Evolutionary conservation across 2,329 filamentous ascomycete genomes (phyloP), one percentile per base, ranked within the genome.

Genomic region (Helicocarpus griseus): DNA sequence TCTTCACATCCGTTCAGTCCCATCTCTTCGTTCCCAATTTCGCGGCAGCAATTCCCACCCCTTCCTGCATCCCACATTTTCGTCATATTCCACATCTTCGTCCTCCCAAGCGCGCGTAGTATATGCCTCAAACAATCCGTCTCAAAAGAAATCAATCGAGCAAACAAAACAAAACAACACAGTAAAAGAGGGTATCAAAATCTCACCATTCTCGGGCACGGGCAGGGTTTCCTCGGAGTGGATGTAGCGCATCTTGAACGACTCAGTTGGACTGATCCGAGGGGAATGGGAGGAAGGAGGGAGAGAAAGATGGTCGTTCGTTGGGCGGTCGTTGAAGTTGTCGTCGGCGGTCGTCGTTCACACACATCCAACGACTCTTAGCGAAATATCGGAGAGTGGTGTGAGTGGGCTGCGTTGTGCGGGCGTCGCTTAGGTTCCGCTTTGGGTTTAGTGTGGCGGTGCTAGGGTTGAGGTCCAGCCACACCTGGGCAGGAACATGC

Each of bases 201-300:
- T 87, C 88, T 78, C 85, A 95, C 89, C 89, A 81, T 90, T 88
- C 76, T 96, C 89, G 71, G 94, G 93, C 77, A 98, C 89, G 70
- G 85, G 82, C 79, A 98, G 82, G 78, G 82, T 81, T 85, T 98
- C 91, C 80, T 91, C 82, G 72, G 89, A 95, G 83, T 96, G 89
- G 80, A 98, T 95, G 88, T 96, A 97, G 82, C 87, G 94, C 93
- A 97, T 97, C 79, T 87, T 96, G 86, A 78, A 69, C 69, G 69
- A 62, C 63, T 66, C 63, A 65, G 62, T 65, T 62, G 63, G 59
- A 58, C 67, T 54, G 19, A n/a, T 39, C 36, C 36, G 36, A 33
- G 13, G 7, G 40, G 22, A 68, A 68, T 63, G 66, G 62, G 61
- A 60, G 61, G 60, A 62, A 46, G 31, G 45, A 48, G 33, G 40